Base-by-base conservation (phyloP, 805 yeast genomes). In the Saccharomyces cerevisiae region DNA sequence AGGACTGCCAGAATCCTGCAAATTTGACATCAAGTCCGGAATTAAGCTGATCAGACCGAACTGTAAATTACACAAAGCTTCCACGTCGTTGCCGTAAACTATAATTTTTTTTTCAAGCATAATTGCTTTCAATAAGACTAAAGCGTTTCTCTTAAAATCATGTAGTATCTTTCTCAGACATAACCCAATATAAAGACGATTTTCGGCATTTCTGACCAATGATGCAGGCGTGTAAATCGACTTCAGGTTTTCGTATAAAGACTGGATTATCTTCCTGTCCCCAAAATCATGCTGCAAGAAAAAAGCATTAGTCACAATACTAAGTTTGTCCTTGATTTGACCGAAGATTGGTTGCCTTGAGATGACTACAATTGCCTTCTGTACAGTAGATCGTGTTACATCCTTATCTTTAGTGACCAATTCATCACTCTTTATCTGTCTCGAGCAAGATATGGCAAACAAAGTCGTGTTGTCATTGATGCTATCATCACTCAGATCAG, bases 401-500 rank as follows among this genome's bases (percentile, higher is more conserved):
- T 86, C 90, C 13, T 79, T 77, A 52, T 80, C 77, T 52, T 78
- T 74, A 53, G 75, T 77, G 2, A 79, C 65, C 54, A 92, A 72
- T 29, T 84, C 85, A 29, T 79, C 77, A 0, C 87, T 74, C 46
- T 80, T 76, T 46, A 92, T 78, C 70, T 92, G 98, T 41, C 96
- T 78, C 29, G 91, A 89, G 71, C 99, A 94, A 0, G 96, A 85
- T 57, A 96, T 88, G 1, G 96, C 99, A 76, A 94, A 94, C n/a
- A 90, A 70, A 0, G 99, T 94, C 0, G 81, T 78, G 30, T 76
- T 77, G 49, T 73, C 69, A 43, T 59, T 53, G 27, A 60, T 36
- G 2, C 69, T 63, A 64, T 78, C 70, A 61, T 59, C 59, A 4
- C 64, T 55, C 28, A 73, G 63, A 60, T 72, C 61, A 68, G 73